Evolutionary conservation across 2,329 filamentous ascomycete species (phyloP), one percentile per base, ranked within the genome.

Genomic region (Anisogramma anomala): DNA sequence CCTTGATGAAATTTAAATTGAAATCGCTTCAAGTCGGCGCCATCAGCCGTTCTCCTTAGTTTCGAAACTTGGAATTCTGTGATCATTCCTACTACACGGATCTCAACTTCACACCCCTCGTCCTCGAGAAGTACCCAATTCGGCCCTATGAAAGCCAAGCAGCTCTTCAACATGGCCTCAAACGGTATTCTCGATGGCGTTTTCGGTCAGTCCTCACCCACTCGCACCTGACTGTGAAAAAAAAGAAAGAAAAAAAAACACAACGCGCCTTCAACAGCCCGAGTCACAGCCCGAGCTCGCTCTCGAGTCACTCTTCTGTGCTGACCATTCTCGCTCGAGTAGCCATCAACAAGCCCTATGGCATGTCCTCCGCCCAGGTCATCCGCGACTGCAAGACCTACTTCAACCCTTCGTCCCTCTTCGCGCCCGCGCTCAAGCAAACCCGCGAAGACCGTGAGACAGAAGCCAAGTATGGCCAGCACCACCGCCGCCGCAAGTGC

Each of bases 321-420:
- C n/a, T n/a, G n/a, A n/a, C n/a, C n/a, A n/a, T n/a, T n/a, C n/a
- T n/a, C n/a, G n/a, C n/a, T n/a, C n/a, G n/a, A n/a, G n/a, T n/a
- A 94, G 89, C 85, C 60, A 82, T 98, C 62, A 86, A 94, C 66
- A 98, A 98, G 65, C 91, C 91, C 20, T 70, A 79, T 54, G 83
- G 80, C 54, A 76, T 89, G 54, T 86, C 82, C 58, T 96, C 89
- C 25, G 88, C 88, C 37, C 85, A 94, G 60, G 82, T 93, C 27
- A 77, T 98, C 50, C 87, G 89, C 57, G 82, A 89, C 56, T 79
- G 93, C 44, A 87, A 96, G 65, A 66, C 72, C 15, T 75, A 82
- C 50, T 94, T 96, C 71, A 85, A 87, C 52, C 75, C 78, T 9
- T 96, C 91, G 1, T 58, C 65, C 19, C 68, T 84, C 49, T 96